Conservation (phyloP, 2,329 filamentous ascomycete species). For the Cordyceps cicadae region DNA sequence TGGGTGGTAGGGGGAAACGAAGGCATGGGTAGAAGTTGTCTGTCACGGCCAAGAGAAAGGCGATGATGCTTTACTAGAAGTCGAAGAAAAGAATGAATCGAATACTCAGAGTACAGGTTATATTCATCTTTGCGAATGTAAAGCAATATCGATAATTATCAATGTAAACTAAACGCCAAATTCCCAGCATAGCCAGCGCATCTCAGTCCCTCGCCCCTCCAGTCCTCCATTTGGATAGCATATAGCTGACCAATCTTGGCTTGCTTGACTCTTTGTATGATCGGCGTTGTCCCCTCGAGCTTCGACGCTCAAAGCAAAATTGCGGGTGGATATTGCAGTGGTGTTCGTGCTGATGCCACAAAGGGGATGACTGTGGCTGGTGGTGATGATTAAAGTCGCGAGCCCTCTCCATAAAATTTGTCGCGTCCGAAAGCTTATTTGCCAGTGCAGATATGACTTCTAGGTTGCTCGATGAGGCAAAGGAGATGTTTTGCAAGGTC, state of each 20-base stretch:
- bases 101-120: background rate
- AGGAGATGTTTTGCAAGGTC: constrained; percentile 15
- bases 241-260: background rate
- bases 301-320: constrained; percentile 2
- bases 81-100: too few relatives aligned
- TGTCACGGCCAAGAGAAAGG: too few relatives aligned
- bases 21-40: too few relatives aligned
- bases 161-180: background rate
- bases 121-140: background rate
- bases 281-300: background rate
- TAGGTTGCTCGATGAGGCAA: background rate
- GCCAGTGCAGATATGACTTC: background rate
- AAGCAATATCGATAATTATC: background rate
- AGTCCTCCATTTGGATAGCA: constrained; percentile 9
- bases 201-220: background rate
- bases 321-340: background rate
- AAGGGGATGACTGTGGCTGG: background rate
- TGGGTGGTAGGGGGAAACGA: too few relatives aligned
- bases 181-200: background rate
- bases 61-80: too few relatives aligned
- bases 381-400: too few relatives aligned
- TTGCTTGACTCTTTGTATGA: background rate
- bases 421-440: constrained; percentile 9
- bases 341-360: background rate
- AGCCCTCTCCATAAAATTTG: too few relatives aligned